Evolutionary conservation across 768 basidiomycete species (phyloP).

Genomic region (Pulveroboletus ravenelii): DNA sequence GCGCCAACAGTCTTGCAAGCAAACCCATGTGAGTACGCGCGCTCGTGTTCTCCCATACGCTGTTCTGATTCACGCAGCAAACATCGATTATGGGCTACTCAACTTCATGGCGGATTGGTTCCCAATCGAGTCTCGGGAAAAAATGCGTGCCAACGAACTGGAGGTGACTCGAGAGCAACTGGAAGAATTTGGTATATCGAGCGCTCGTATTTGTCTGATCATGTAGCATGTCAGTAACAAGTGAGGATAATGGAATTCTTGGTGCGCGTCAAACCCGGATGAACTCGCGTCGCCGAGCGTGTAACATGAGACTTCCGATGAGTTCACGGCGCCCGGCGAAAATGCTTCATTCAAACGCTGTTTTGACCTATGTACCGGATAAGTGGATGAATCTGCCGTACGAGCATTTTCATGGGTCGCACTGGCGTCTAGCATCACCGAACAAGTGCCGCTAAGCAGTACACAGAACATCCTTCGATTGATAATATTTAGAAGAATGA

Average conservation of each 20-base stretch:
- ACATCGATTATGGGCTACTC: constrained; percentile 72
- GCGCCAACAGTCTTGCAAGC: constrained; percentile 73
- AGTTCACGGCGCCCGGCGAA: not conserved
- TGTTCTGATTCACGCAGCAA: constrained; percentile 40
- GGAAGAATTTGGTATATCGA: constrained; percentile 53
- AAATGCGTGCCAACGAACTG: constrained; percentile 66
- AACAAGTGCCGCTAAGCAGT: too few species aligned
- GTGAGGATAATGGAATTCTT: not conserved
- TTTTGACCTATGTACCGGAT: too few species aligned
- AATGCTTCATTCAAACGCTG: not conserved
- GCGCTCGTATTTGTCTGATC: constrained; percentile 33
- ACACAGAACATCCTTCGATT: too few species aligned
- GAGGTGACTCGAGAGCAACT: constrained; percentile 72
- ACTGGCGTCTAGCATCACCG: too few species aligned
- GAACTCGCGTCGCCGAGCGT: not conserved
- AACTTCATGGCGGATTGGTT: constrained; percentile 95
- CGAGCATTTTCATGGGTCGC: too few species aligned
- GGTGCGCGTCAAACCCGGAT: not conserved
- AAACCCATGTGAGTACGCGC: constrained; percentile 55
- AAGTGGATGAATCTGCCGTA: too few species aligned
- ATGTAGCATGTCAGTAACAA: constrained; percentile 29
- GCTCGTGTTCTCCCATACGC: not conserved
- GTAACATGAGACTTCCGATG: not conserved
- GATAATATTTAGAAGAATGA: too few species aligned
- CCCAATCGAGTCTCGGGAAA: constrained; percentile 72